Evolutionary conservation across 2,329 filamentous ascomycete species (phyloP).

Genomic region (Scedosporium aurantiacum): DNA sequence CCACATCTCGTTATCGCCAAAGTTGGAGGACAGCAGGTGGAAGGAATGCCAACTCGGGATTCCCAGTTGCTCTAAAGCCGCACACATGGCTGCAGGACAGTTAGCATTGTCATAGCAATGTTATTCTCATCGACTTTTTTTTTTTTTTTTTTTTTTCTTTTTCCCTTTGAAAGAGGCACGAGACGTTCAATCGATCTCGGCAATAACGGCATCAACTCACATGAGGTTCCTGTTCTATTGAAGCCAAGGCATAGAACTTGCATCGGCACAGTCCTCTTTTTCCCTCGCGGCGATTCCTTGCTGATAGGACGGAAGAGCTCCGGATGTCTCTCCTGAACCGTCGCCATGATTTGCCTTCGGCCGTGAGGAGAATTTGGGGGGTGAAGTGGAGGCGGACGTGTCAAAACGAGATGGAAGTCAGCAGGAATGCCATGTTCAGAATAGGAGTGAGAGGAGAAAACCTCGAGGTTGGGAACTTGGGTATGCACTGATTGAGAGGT

Average conservation of each 20-base stretch:
- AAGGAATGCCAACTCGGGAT: constrained; percentile 13
- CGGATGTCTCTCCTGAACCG: constrained; percentile 12
- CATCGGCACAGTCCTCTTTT: constrained; percentile 12
- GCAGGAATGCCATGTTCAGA: no score
- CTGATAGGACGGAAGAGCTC: constrained; percentile 13
- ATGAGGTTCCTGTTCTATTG: constrained; percentile 13
- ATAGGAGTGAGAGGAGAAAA: no score
- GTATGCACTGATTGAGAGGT: no score
- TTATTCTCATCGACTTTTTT: not conserved
- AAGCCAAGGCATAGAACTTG: constrained; percentile 13
- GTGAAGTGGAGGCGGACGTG: no score
- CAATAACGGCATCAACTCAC: constrained; percentile 4
- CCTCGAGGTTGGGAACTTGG: no score
- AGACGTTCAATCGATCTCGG: not conserved
- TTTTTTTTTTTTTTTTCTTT: not conserved
- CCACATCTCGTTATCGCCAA: constrained; percentile 14
- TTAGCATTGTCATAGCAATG: no score
- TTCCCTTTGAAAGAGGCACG: not conserved
- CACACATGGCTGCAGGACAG: constrained; percentile 9
- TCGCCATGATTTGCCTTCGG: constrained; percentile 8
- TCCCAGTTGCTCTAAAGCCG: constrained; percentile 11
- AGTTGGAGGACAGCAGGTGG: constrained; percentile 11
- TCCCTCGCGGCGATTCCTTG: constrained; percentile 11
- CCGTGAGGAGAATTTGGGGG: no score
- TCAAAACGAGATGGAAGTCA: no score